Base-by-base conservation (phyloP, 257 asterid species). In the Nicotiana sylvestris region DNA sequence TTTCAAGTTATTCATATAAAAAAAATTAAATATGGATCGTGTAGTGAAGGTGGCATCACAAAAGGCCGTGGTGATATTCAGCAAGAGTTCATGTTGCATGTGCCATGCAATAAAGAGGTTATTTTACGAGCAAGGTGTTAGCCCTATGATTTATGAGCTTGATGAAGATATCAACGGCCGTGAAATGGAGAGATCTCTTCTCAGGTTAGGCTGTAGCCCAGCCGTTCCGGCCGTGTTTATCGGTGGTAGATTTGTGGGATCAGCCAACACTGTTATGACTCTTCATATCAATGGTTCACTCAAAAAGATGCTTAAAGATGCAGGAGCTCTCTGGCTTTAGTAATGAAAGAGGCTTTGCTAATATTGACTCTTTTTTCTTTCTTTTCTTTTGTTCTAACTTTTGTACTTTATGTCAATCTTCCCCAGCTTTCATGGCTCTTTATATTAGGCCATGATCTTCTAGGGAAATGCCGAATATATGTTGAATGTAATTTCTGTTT, bases 261-360 rank as follows among this genome's bases (percentile, higher is more conserved):
- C 92, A 3, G 86, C 92, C 4, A 85, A 88, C 46, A 84, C 87
- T 27, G 85, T 92, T 2, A 66, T 93, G 81, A 91, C 94, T 4
- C 93, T 89, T 35, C 97, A 89, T 18, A 87, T 93, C 35, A 85
- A 91, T 86, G 95, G 97, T 5, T 66, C 98, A 1, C 89, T 93
- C 2, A 91, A 90, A 62, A 87, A 80, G 84, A 91, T 92, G 97
- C 97, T 92, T 70, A 91, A 84, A 66, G 95, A 90, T 81, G 95
- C 95, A 53, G 94, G 97, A 21, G 98, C 98, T 46, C 66, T 94
- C 9, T 94, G 98, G 98, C 97, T 94, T 30, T 92, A 86, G 88
- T 69, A 16, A 49, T 33, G 56, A 43, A 37, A 27, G 9, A 6
- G 29, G 6, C 35, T 56, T 78, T 35, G 9, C 72, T 78, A 35